Evolutionary conservation across 108 stramenopile species (phyloP), one percentile per base, ranked within the genome.

Genomic region (Nannochloropsis gaditana): DNA sequence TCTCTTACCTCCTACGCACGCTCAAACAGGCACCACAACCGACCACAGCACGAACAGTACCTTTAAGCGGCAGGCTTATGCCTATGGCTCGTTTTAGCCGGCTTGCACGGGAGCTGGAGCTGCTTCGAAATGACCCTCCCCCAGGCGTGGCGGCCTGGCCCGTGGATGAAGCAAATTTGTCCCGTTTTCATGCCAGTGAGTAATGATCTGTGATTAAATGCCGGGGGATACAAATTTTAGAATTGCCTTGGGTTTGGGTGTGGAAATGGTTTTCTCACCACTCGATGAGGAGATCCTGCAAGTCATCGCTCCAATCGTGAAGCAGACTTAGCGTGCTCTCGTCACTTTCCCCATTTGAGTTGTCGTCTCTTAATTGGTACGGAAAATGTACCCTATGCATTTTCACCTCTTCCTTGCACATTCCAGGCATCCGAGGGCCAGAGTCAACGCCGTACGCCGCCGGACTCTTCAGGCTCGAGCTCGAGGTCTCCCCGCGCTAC

Each of bases 81-180:
- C 59, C 59, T n/a, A 73, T 73, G 59, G 59, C 59, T 15, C 59
- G 59, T n/a, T 3, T 73, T n/a, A 73, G 59, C 11, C 92, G 93
- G 43, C 89, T 93, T 44, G 85, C 86, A 43, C 91, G 93, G 41
- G 93, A 93, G 87, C 84, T 93, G 84, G 88, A 91, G 21, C 89
- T 91, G 45, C 84, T 93, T 5, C 79, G 89, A 9, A 90, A 85
- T 5, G 93, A 93, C 42, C 93, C 93, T 8, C 93, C 93, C 5
- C 93, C 93, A 9, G 93, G 93, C 21, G 90, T 93, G 43, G 92
- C 92, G 79, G 92, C 92, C 6, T 93, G 92, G 86, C 82, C 85
- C 1, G 93, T 93, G 10, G 85, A 91, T 45, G 92, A 92, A 41
- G 44, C 89, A 84, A 86, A 92, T 86, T 84, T 92, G 86, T 92